phyloP scores from a whole-genome alignment of 129 eudicot species.

The Tanacetum coccineum region DNA sequence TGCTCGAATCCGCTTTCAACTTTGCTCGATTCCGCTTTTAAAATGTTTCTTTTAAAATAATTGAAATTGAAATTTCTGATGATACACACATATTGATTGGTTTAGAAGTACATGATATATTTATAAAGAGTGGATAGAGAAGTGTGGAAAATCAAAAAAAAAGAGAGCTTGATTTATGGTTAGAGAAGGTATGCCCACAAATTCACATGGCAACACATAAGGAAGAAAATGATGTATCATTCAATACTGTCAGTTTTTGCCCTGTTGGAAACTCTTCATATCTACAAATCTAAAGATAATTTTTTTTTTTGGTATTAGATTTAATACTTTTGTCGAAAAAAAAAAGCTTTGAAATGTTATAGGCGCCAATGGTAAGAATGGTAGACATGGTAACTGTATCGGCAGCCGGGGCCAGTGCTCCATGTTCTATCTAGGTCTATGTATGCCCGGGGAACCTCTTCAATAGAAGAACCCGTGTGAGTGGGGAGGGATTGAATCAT shows the following conservation, averaged over 20 bases:
- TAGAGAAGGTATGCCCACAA: slow-evolving; percentile 32
- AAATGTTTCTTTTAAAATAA: background rate
- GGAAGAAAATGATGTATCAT: slow-evolving; percentile 38
- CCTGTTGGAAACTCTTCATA: slow-evolving; percentile 17
- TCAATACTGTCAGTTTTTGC: slow-evolving; percentile 28
- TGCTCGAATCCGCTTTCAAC: too few relatives aligned
- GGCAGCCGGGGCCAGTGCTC: too few relatives aligned
- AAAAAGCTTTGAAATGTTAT: too few relatives aligned
- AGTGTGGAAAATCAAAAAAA: slow-evolving; percentile 5
- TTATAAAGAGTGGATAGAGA: slow-evolving; percentile 6
- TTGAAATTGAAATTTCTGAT: background rate
- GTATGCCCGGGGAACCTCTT: too few relatives aligned
- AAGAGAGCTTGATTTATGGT: slow-evolving; percentile 19
- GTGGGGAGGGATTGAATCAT: too few relatives aligned
- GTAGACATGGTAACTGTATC: too few relatives aligned
- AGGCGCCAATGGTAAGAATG: too few relatives aligned
- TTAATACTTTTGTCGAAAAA: background rate
- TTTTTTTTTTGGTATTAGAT: background rate
- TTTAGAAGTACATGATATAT: slow-evolving; percentile 14
- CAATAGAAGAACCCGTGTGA: too few relatives aligned
- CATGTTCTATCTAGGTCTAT: too few relatives aligned
- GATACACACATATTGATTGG: slow-evolving; percentile 1
- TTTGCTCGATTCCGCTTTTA: too few relatives aligned
- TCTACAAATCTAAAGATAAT: background rate
- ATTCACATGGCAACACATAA: slow-evolving; percentile 37